Evolutionary conservation across 441 rosid species (phyloP).

Genomic region (Populus hybrid): DNA sequence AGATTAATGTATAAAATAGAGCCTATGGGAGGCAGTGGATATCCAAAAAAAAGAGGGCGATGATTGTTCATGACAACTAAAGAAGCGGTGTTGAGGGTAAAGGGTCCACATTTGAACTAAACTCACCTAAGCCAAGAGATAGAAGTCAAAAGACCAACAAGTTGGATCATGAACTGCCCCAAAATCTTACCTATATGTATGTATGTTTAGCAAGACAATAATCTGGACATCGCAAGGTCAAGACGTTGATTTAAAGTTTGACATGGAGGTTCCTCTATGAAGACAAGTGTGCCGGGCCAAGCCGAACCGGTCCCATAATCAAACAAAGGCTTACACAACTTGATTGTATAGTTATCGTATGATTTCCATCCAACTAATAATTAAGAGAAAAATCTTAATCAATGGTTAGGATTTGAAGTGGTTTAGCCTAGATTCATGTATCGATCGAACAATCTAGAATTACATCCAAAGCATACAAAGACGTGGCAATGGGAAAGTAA

Average conservation of each 20-base stretch:
- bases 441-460: constrained; percentile 20
- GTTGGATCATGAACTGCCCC: constrained; percentile 34
- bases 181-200: constrained; percentile 5
- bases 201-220: not conserved
- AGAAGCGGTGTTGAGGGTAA: not conserved
- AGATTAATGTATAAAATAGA: not conserved
- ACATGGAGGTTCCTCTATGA: constrained; percentile 10
- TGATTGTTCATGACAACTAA: not conserved
- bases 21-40: not conserved
- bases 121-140: constrained; percentile 31
- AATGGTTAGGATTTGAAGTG: not conserved
- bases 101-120: constrained; percentile 31
- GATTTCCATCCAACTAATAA: not conserved
- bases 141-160: constrained; percentile 42
- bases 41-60: not conserved
- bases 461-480: not conserved
- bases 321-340: not conserved
- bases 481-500: constrained; percentile 15
- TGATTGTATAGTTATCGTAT: not conserved
- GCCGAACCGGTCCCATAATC: not conserved
- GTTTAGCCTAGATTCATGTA: constrained; percentile 2
- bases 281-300: constrained; percentile 5
- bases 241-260: constrained; percentile 17
- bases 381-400: not conserved
- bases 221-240: not conserved